Conservation (phyloP, 1,284 basidiomycete genomes). For the Fistulinella staudtii region DNA sequence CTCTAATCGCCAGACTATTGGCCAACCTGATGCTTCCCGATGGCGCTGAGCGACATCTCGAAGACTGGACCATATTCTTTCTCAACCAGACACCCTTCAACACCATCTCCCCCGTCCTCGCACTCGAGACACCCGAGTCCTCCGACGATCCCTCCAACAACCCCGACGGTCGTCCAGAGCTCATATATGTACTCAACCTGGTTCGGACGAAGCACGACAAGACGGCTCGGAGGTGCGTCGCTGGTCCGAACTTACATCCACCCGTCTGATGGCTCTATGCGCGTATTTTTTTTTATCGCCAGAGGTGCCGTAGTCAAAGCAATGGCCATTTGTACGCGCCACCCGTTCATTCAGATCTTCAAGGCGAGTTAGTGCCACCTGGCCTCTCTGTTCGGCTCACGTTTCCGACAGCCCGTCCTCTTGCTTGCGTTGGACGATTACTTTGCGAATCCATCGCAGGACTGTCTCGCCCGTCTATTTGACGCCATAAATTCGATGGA, state of each 20-base stretch:
- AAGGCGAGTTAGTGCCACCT: slow-evolving; percentile 56
- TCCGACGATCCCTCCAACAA: slow-evolving; percentile 40
- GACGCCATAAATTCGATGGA: slow-evolving; percentile 93
- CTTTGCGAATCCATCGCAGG: slow-evolving; percentile 82
- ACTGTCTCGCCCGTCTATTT: slow-evolving; percentile 84
- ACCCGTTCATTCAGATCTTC: slow-evolving; percentile 97
- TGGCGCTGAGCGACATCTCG: slow-evolving; percentile 89
- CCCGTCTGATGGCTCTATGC: too few relatives aligned
- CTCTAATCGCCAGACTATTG: slow-evolving; percentile 80
- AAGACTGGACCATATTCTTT: slow-evolving; percentile 99
- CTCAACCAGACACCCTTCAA: slow-evolving; percentile 90
- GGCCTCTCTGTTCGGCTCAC: slow-evolving; percentile 5
- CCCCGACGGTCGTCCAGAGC: slow-evolving; percentile 45
- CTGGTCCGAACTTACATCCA: too few relatives aligned
- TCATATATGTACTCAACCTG: slow-evolving; percentile 90
- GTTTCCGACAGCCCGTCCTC: slow-evolving; percentile 74
- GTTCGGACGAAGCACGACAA: slow-evolving; percentile 96
- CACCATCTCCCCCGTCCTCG: slow-evolving; percentile 78
- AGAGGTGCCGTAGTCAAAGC: slow-evolving; percentile 96
- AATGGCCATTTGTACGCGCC: slow-evolving; percentile 91
- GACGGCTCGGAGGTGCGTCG: slow-evolving; percentile 70
- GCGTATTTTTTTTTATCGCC: too few relatives aligned
- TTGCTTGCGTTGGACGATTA: slow-evolving; percentile 96
- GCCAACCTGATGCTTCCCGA: slow-evolving; percentile 99
- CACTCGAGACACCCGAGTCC: slow-evolving; percentile 59